Percentiles rank a stretch among this genome's conserved stretches.
Conservation (phyloP, 225 moss, liverwort and hornwort genomes). For the Physcomitrellopsis africana region DNA sequence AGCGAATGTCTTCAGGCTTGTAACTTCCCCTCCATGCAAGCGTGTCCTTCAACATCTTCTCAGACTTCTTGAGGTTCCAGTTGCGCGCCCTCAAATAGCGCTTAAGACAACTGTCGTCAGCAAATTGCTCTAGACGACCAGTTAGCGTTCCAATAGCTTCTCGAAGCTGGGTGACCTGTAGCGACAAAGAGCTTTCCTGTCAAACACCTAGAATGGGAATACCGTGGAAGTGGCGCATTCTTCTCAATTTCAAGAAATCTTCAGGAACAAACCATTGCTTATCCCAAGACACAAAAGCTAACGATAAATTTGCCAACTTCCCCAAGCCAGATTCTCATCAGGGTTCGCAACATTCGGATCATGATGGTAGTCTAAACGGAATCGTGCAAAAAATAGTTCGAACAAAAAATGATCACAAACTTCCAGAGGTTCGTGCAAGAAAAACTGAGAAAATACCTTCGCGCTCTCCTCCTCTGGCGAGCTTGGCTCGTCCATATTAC, state of each 20-base stretch:
- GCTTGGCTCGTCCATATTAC: constrained; percentile 42
- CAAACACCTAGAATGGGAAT: not conserved
- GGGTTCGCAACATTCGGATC: not conserved
- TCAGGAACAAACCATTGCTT: no score
- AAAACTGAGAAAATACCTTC: constrained; percentile 29
- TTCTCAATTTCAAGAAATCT: no score
- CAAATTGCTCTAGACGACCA: constrained; percentile 40
- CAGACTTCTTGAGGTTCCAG: constrained; percentile 60
- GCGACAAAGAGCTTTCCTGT: not conserved
- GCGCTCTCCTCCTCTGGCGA: constrained; percentile 49
- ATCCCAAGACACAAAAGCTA: no score
- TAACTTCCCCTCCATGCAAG: constrained; percentile 48
- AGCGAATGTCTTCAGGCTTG: constrained; percentile 58
- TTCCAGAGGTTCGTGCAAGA: no score
- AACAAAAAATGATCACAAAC: no score
- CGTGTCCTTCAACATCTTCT: constrained; percentile 59
- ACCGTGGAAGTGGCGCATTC: no score
- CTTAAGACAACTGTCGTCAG: constrained; percentile 53
- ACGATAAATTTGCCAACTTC: no score
- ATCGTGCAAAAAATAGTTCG: not conserved
- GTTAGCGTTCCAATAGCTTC: constrained; percentile 48
- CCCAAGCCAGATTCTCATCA: not conserved
- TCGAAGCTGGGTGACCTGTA: constrained; percentile 52
- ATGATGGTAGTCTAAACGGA: not conserved
- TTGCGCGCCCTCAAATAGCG: constrained; percentile 55